These are phyloP conservation scores for Alternaria sp. DNA, from an alignment of 2,329 filamentous ascomycete species.

Conservation along the genomic window DNA sequence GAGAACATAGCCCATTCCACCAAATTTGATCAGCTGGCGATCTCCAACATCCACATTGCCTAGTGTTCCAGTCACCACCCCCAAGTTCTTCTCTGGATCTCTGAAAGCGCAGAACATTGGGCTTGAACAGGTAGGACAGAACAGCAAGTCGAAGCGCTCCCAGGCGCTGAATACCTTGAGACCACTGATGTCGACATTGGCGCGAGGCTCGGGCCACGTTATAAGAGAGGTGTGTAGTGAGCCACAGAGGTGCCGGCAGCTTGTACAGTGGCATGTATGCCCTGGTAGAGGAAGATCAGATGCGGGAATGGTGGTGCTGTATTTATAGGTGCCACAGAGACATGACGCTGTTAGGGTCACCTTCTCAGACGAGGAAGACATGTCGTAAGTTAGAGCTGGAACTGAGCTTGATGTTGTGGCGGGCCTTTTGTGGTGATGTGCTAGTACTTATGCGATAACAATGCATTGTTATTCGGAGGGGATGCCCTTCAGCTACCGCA, in stretches of 20 bases:
- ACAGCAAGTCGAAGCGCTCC: constrained; percentile 46
- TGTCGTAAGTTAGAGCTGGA: background rate
- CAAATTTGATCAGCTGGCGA: constrained; percentile 37
- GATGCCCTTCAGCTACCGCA: background rate
- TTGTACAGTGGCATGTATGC: constrained; percentile 60
- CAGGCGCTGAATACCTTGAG: constrained; percentile 54
- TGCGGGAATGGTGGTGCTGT: constrained; percentile 46
- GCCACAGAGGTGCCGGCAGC: constrained; percentile 60
- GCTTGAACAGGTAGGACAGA: constrained; percentile 57
- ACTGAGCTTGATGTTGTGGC: background rate
- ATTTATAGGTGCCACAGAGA: constrained; percentile 57
- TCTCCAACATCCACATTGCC: constrained; percentile 36
- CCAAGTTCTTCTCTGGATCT: constrained; percentile 31
- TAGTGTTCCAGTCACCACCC: constrained; percentile 54
- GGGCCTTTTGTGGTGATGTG: background rate
- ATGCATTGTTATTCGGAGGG: background rate
- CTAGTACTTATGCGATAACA: background rate
- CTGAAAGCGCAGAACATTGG: constrained; percentile 54
- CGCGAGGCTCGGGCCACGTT: constrained; percentile 50
- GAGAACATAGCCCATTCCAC: constrained; percentile 56
- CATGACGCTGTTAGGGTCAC: constrained; percentile 54
- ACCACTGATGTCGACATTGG: constrained; percentile 38
- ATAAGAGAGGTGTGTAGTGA: constrained; percentile 52
- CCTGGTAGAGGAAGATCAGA: constrained; percentile 55
- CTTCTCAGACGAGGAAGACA: constrained; percentile 13